A percentile compares a stretch with the other conserved stretches of the same genome.
Conservation (phyloP, 2,329 filamentous ascomycete species). For the Sporothrix dimorphospora region DNA sequence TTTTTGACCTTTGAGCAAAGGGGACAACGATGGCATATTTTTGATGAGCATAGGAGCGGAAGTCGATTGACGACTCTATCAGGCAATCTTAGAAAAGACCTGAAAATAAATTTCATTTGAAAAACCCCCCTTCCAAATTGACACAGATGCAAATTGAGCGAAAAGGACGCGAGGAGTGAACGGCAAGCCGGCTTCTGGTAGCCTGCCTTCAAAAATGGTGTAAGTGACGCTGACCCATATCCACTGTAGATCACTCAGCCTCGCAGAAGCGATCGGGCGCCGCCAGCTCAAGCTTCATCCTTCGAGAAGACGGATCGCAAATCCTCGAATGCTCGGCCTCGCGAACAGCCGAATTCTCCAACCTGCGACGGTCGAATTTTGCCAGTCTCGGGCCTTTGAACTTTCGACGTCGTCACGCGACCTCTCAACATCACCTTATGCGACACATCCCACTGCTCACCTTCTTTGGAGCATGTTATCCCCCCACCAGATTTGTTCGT, state of each 20-base stretch:
- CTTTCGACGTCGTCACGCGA: no score
- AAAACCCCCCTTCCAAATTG: background rate
- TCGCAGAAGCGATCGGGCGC: background rate
- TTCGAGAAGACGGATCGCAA: no score
- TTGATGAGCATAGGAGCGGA: slow-evolving; percentile 11
- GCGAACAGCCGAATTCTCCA: no score
- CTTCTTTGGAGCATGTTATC: no score
- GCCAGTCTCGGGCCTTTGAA: no score
- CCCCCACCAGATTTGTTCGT: no score
- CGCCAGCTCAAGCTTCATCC: no score
- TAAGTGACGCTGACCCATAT: slow-evolving; percentile 17
- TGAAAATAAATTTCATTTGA: slow-evolving; percentile 13
- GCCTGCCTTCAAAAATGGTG: background rate
- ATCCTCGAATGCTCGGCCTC: no score
- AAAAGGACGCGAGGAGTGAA: background rate
- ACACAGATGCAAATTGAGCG: background rate
- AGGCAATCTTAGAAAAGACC: slow-evolving; percentile 30
- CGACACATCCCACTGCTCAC: no score
- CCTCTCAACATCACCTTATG: no score
- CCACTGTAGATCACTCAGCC: slow-evolving; percentile 18
- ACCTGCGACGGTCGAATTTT: no score
- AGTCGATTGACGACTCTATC: background rate
- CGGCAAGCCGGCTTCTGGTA: background rate
- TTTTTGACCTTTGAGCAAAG: background rate
- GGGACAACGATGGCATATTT: background rate